Base-by-base conservation (phyloP, 495 filamentous ascomycete species). In the Cryomyces antarcticus region DNA sequence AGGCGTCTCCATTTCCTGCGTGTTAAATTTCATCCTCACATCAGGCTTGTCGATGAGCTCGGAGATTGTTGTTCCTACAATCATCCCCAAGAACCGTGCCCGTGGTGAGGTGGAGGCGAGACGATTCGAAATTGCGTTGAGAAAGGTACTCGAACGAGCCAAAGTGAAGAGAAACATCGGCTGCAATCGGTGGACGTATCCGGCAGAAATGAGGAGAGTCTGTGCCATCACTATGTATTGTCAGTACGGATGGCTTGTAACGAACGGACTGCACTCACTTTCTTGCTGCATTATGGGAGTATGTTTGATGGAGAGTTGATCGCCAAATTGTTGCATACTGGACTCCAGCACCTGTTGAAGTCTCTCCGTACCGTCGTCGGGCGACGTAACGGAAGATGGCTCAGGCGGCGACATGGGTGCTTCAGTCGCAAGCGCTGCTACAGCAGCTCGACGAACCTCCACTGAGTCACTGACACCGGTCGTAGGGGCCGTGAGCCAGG, bases 1-100 rank as follows among this genome's bases (percentile, higher is more conserved):
- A 4, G 69, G 65, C 13, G 68, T 73, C 9, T 72, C 65, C 55
- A 77, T 75, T 46, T 87, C 87, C 44, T 89, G 82, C 47, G 82
- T 64, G n/a, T 81, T 73, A 52, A 99, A 96, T 42, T 75, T 73
- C 58, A 96, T 76, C 42, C 64, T 68, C 41, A 77, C 80, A 1
- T 66, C 78, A 27, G 71, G 71, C 46, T 76, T 73, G 52, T 96
- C 85, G 5, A 89, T 73, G 1, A 99, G 67, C 13, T 70, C 64
- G 0, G 86, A 94, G 10, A 96, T 70, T 0, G 76, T 72, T 39
- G 79, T 85, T 2, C 81, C 89, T 37, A 94, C 73, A 5, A 82
- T 64, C 81, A 99, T 94, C 0, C 89, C 92, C 4, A 99, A 66
- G 43, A 87, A 81, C 4, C 89, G 72, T 41, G 82, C 77, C 43